Evolutionary conservation across 2,329 filamentous ascomycete genomes (phyloP).

Genomic region (Talaromyces sp.): DNA sequence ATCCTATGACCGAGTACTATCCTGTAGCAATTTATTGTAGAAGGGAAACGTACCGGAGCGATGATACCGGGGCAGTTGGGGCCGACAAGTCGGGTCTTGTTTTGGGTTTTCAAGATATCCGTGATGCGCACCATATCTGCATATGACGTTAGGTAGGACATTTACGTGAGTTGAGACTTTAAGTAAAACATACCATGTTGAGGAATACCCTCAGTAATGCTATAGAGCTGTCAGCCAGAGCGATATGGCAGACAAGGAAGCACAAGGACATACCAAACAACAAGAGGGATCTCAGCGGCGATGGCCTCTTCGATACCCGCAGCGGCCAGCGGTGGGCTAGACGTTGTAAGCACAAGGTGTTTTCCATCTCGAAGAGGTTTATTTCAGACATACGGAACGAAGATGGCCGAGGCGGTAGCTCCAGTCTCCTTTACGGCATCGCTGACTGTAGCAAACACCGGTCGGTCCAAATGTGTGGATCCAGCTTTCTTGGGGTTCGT

Average conservation of each 20-base stretch:
- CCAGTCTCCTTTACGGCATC: constrained; percentile 89
- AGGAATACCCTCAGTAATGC: constrained; percentile 94
- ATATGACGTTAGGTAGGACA: constrained; percentile 10
- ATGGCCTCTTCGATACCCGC: constrained; percentile 96
- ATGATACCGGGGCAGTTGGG: constrained; percentile 99
- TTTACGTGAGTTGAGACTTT: background rate
- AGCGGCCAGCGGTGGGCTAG: constrained; percentile 82
- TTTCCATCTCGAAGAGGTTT: constrained; percentile 21
- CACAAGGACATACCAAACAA: constrained; percentile 68
- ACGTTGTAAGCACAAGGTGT: constrained; percentile 26
- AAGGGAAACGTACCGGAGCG: constrained; percentile 56
- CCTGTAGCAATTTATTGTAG: background rate
- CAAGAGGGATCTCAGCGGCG: constrained; percentile 84
- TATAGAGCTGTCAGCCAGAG: constrained; percentile 23
- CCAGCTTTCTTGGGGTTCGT: constrained; percentile 99
- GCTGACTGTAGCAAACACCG: constrained; percentile 85
- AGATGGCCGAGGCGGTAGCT: constrained; percentile 88
- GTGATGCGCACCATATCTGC: constrained; percentile 98
- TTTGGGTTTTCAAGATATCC: constrained; percentile 94
- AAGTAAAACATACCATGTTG: constrained; percentile 72
- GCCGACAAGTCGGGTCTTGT: constrained; percentile 92
- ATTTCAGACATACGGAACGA: constrained; percentile 94
- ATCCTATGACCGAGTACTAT: background rate
- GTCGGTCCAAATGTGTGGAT: constrained; percentile 79
- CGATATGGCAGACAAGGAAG: background rate